Evolutionary conservation across 2,329 filamentous ascomycete species (phyloP).

Genomic region (Fusarium dimerum): DNA sequence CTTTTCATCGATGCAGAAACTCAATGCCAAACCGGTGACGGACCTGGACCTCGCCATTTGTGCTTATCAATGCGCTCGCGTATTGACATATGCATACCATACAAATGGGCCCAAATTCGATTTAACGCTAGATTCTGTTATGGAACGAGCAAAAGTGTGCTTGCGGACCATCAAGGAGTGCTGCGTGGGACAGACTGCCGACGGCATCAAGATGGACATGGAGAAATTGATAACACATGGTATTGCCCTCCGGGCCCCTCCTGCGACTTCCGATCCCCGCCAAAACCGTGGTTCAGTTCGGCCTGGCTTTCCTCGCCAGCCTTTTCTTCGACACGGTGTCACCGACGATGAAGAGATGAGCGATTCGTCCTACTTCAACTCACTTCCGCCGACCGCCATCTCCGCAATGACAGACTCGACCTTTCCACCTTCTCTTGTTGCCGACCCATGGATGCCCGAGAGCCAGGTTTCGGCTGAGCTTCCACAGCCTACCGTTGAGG

Average conservation of each 20-base stretch:
- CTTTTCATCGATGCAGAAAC: conserved; percentile 51
- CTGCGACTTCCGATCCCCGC: conserved; percentile 21
- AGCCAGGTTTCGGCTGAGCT: conserved; percentile 29
- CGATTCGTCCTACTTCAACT: conserved; percentile 19
- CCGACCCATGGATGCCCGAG: conserved; percentile 32
- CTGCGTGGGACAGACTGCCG: conserved; percentile 52
- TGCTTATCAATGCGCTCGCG: conserved; percentile 55
- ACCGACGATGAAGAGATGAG: conserved; percentile 32
- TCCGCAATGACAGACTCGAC: conserved; percentile 32
- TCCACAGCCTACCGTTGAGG: conserved; percentile 20
- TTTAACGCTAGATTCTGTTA: conserved; percentile 46
- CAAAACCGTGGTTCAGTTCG: conserved; percentile 15
- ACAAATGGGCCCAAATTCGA: conserved; percentile 45
- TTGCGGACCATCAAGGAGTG: conserved; percentile 52
- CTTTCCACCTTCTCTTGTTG: conserved; percentile 32
- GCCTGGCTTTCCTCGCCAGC: conserved; percentile 23
- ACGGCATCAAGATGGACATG: conserved; percentile 48
- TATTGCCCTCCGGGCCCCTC: conserved; percentile 30
- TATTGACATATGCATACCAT: conserved; percentile 54
- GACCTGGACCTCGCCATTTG: conserved; percentile 58
- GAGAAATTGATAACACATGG: conserved; percentile 53
- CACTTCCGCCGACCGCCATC: conserved; percentile 15
- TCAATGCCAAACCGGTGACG: conserved; percentile 53
- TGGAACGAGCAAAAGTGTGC: conserved; percentile 53
- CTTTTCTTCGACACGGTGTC: conserved; percentile 26